Evolutionary conservation across 768 basidiomycete genomes (phyloP), one percentile per base, ranked within the genome.

Genomic region (Candolleomyces efflorescens): DNA sequence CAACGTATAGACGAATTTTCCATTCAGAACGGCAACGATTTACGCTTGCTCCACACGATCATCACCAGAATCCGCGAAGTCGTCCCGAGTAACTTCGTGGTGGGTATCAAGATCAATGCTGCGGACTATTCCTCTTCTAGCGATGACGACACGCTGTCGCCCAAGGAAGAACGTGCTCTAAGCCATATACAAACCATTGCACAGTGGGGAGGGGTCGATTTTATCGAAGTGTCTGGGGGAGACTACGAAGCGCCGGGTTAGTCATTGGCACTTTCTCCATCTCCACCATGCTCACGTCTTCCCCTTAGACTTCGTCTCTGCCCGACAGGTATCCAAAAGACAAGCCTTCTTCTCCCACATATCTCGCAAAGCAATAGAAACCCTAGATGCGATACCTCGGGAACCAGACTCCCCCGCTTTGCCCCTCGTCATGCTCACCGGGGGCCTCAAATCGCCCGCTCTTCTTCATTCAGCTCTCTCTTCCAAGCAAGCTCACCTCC

Each of bases 161-260:
- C 66, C 2, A 69, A 71, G 32, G 74, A 74, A 60, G 73, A 75
- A 36, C 65, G 79, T 23, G 86, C 86, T 0, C 69, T 92, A 2
- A 69, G 77, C 20, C 86, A 94, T 64, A 73, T 93, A 12, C 68
- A 72, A 17, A 67, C 77, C 39, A 82, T 94, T 26, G 81, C 86
- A 0, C 67, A 69, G 39, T 91, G 90, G 85, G 78, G 78, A 1
- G 71, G 73, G 17, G 65, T 95, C 4, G 93, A 96, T 68, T 89
- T 93, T 65, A 83, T 96, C 52, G 93, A 96, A 69, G 82, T 96
- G 59, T 91, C 87, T 55, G 93, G 93, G 1, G 93, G 93, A 0
- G 86, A 87, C 66, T 96, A 95, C 62, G 90, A 92, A 65, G 82
- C 78, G 17, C 87, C 89, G 63, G 82, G 92, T 87, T 7, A 22